A percentile compares a stretch with the other conserved stretches of the same genome.
Evolutionary conservation across 225 moss, liverwort and hornwort species (phyloP).

Genomic region (Sphagnum tenellum): DNA sequence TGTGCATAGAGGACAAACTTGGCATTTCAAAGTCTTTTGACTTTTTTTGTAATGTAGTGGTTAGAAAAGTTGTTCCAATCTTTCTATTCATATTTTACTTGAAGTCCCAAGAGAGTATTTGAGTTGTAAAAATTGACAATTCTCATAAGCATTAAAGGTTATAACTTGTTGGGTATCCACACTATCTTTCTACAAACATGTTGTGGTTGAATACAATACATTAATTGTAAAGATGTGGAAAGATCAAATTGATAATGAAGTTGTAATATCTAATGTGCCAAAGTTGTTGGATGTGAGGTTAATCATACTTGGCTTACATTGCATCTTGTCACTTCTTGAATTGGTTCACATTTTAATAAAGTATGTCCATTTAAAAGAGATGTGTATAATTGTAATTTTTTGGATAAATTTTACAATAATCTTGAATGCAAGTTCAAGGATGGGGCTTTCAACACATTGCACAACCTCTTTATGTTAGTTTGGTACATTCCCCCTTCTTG

Average conservation of each 20-base stretch:
- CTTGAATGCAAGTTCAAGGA: not conserved
- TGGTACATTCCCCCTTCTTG: not conserved
- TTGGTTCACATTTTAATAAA: not conserved
- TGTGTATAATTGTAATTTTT: constrained; percentile 1
- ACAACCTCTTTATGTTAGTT: too few relatives aligned
- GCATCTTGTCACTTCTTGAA: not conserved
- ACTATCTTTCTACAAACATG: not conserved
- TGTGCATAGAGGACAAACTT: too few relatives aligned
- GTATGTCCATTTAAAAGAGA: not conserved
- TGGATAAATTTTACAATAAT: not conserved
- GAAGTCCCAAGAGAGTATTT: too few relatives aligned
- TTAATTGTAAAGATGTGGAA: not conserved
- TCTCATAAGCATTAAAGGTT: not conserved
- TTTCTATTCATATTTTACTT: too few relatives aligned
- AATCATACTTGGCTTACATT: not conserved
- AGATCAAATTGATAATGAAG: not conserved
- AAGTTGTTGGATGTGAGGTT: not conserved
- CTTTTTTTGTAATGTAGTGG: too few relatives aligned
- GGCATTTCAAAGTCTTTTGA: too few relatives aligned
- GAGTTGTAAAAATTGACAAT: not conserved
- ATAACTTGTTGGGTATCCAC: not conserved
- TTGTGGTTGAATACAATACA: not conserved
- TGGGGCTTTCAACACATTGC: not conserved
- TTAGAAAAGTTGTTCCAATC: too few relatives aligned
- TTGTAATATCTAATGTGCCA: too few relatives aligned